Evolutionary conservation across 2,329 filamentous ascomycete species (phyloP), one percentile per base, ranked within the genome.

Genomic region (Claviceps spartinae): DNA sequence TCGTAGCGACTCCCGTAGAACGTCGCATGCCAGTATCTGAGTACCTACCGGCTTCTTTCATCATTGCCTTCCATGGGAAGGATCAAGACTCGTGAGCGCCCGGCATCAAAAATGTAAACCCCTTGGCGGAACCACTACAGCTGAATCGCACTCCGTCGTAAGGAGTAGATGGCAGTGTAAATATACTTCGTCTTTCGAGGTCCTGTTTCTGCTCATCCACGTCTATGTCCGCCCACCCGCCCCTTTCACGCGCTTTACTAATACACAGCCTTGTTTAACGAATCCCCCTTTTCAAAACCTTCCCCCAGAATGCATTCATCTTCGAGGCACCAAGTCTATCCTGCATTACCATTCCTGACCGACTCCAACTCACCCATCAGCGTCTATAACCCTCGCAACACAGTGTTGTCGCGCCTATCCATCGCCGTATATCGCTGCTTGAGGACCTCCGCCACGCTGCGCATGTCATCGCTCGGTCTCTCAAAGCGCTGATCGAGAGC

Each of bases 381-480:
- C 47, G 43, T 52, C 59, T 62, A 69, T 53, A 69, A 36, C 13
- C 71, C 70, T 58, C 72, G 63, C 54, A 76, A 62, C 52, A 68
- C 63, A 30, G 70, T 67, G 54, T 72, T 70, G 55, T 76, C 70
- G 58, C 69, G 67, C 61, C 71, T 58, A 43, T 72, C 69, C 54
- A 76, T 63, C 0, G 72, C 72, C 57, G 63, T 70, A 60, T 82
- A 82, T 58, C 79, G 68, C 61, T 81, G 76, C 48, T 67, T 70
- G 50, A 83, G 64, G 43, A 72, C 69, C 61, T 81, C 73, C 55
- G 77, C 70, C 20, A 76, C 73, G 46, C 69, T 75, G 66, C 74
- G 74, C 54, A 71, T 67, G 56, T 71, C 61, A 51, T 61, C 62
- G 14, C 63, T 63, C 43, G 67, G 60, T 57, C 68, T 71, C 62